Conservation (phyloP, 1,284 basidiomycete species). For the Apiotrichum veenhuisii region DNA sequence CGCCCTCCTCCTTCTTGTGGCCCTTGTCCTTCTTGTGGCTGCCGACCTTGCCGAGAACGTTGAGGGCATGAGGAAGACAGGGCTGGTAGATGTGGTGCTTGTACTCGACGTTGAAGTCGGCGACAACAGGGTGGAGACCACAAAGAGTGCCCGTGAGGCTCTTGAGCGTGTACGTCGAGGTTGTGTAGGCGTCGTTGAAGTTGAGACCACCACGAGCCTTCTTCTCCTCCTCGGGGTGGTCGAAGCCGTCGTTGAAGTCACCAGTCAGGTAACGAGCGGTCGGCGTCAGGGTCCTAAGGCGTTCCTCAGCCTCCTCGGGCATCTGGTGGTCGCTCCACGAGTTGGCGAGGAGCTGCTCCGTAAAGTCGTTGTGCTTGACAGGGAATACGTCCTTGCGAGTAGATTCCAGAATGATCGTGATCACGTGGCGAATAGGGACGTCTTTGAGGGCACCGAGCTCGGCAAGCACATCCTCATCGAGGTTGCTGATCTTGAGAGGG, state of each 20-base stretch:
- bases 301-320: not conserved
- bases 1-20: no score
- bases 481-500: constrained; percentile 11
- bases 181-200: constrained; percentile 31
- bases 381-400: constrained; percentile 9
- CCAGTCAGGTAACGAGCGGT: constrained; percentile 1
- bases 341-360: not conserved
- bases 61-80: constrained; percentile 9
- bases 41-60: not conserved
- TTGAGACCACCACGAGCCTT: constrained; percentile 8
- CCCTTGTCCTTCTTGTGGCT: not conserved
- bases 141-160: not conserved
- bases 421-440: constrained; percentile 7
- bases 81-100: constrained; percentile 9
- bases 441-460: constrained; percentile 1
- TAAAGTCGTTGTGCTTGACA: constrained; percentile 1
- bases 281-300: not conserved
- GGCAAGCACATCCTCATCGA: constrained; percentile 3
- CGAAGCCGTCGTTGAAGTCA: constrained; percentile 1
- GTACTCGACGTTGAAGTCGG: constrained; percentile 3
- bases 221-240: not conserved
- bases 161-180: constrained; percentile 22
- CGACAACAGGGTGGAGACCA: not conserved
- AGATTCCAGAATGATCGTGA: constrained; percentile 10
- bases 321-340: not conserved